Evolutionary conservation across 2,329 filamentous ascomycete species (phyloP).

Genomic region (Dactylellina sp.): DNA sequence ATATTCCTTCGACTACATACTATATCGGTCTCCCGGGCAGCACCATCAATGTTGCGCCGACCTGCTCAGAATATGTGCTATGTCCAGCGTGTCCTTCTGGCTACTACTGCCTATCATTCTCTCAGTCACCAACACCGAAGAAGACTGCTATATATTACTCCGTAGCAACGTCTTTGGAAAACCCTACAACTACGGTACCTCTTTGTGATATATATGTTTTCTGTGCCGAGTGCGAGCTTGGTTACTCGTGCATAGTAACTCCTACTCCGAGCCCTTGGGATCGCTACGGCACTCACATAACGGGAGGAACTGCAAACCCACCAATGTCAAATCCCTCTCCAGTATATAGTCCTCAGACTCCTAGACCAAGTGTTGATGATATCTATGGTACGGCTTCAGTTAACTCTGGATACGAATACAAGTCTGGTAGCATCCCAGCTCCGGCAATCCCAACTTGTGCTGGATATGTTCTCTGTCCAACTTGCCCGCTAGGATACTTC

Average conservation of each 20-base stretch:
- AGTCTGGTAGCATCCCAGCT: slow-evolving; percentile 17
- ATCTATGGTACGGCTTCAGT: slow-evolving; percentile 20
- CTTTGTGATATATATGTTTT: slow-evolving; percentile 46
- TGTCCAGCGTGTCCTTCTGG: slow-evolving; percentile 40
- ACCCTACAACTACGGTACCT: slow-evolving; percentile 14
- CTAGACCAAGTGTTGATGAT: slow-evolving; percentile 22
- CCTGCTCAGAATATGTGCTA: slow-evolving; percentile 50
- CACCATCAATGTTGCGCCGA: slow-evolving; percentile 40
- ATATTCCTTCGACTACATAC: slow-evolving; percentile 39
- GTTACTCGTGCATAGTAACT: slow-evolving; percentile 36
- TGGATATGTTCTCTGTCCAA: slow-evolving; percentile 40
- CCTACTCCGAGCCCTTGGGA: neutral
- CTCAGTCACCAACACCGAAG: slow-evolving; percentile 5
- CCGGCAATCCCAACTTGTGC: slow-evolving; percentile 47
- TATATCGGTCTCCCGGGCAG: slow-evolving; percentile 44
- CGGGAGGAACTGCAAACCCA: slow-evolving; percentile 38
- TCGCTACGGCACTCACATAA: neutral
- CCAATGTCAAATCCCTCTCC: slow-evolving; percentile 37
- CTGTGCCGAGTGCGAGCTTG: slow-evolving; percentile 48
- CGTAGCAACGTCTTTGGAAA: neutral
- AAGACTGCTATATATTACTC: slow-evolving; percentile 26
- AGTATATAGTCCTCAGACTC: neutral
- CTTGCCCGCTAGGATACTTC: slow-evolving; percentile 44
- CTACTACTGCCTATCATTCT: slow-evolving; percentile 35
- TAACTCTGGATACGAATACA: slow-evolving; percentile 14